Conservation (phyloP, 768 basidiomycete genomes). For the Suillus placidus region DNA sequence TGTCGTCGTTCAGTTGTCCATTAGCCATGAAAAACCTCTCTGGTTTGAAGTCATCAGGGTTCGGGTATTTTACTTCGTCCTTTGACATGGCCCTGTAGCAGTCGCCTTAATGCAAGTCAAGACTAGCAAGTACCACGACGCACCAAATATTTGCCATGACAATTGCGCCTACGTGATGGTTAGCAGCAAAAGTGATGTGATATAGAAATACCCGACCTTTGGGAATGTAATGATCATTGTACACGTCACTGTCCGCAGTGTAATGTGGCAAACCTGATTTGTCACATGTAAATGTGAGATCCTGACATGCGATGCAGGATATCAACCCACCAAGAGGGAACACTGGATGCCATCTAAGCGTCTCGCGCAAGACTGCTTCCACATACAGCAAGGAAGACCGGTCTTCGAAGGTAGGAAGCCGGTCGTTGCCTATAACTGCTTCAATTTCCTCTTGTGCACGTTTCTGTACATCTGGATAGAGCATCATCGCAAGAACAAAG, state of each 20-base stretch:
- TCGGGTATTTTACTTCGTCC: constrained; percentile 28
- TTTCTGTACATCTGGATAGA: constrained; percentile 37
- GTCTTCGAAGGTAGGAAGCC: constrained; percentile 34
- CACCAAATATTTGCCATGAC: constrained; percentile 36
- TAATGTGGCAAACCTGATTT: constrained; percentile 31
- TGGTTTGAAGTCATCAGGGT: constrained; percentile 30
- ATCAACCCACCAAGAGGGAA: constrained; percentile 31
- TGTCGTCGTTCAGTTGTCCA: constrained; percentile 29
- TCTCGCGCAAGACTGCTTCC: constrained; percentile 38
- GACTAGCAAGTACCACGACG: constrained; percentile 1
- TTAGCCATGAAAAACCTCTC: constrained; percentile 30
- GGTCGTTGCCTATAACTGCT: constrained; percentile 27
- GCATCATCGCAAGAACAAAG: constrained; percentile 39
- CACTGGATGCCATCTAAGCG: constrained; percentile 36
- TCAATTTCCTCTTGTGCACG: constrained; percentile 39
- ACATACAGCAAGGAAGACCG: constrained; percentile 33
- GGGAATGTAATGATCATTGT: constrained; percentile 28
- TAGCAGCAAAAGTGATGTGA: constrained; percentile 17
- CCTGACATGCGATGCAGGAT: background rate
- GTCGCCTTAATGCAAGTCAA: constrained; percentile 15
- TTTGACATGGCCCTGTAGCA: constrained; percentile 30
- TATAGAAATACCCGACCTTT: constrained; percentile 21
- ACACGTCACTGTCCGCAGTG: constrained; percentile 29
- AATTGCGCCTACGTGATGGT: constrained; percentile 27
- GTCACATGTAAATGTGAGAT: background rate